Percentiles rank a stretch among this genome's conserved stretches.
phyloP scores from a whole-genome alignment of 2,329 filamentous ascomycete genomes.

The Microsporum audouinii region DNA sequence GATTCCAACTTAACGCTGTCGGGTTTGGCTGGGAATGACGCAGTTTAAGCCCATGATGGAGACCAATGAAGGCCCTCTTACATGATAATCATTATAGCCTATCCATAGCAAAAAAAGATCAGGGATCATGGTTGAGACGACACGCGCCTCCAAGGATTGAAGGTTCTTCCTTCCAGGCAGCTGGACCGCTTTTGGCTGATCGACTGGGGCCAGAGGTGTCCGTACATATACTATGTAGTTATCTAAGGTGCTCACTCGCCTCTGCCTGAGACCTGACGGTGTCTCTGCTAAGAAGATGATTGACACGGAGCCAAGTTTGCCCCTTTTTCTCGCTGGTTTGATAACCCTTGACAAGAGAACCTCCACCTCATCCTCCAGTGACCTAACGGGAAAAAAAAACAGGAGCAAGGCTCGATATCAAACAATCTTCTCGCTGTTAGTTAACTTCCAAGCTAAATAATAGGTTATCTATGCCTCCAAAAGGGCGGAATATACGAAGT shows the following conservation, averaged over 20 bases:
- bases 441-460: no score
- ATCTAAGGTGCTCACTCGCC: no score
- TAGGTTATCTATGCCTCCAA: no score
- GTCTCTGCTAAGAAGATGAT: background rate
- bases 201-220: background rate
- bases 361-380: background rate
- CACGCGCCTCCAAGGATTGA: background rate
- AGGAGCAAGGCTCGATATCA: no score
- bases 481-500: no score
- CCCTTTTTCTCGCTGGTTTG: no score
- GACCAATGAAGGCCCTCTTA: background rate
- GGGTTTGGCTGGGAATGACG: background rate
- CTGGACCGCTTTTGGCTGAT: background rate
- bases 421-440: no score
- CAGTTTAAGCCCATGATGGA: background rate
- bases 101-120: no score
- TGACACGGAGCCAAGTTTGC: background rate
- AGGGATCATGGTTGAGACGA: background rate
- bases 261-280: background rate
- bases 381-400: no score
- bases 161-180: background rate
- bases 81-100: no score
- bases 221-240: background rate
- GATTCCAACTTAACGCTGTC: background rate
- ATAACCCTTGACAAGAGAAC: background rate